Conservation (phyloP, 2,329 filamentous ascomycete species). For the Arachnopeziza araneosa region DNA sequence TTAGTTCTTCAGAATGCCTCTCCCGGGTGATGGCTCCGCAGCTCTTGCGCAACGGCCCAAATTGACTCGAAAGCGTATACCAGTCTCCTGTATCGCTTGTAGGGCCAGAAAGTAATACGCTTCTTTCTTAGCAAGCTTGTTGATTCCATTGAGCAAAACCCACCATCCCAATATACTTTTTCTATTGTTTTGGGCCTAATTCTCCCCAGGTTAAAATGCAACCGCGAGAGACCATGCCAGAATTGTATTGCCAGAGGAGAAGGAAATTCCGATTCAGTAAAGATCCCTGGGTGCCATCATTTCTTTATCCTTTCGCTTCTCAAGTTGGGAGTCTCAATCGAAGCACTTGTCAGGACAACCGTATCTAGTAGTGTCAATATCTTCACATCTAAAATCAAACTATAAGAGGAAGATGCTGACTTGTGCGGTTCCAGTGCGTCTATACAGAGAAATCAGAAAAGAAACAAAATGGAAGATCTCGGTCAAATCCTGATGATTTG, state of each 20-base stretch:
- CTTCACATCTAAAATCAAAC: no score
- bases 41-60: slow-evolving; percentile 7
- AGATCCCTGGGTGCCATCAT: no score
- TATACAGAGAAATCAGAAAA: slow-evolving; percentile 46
- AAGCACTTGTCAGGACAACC: no score
- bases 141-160: background rate
- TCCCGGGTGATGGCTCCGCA: background rate
- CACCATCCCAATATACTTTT: background rate
- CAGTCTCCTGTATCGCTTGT: slow-evolving; percentile 18
- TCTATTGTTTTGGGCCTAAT: slow-evolving; percentile 1
- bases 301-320: no score
- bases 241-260: slow-evolving; percentile 48
- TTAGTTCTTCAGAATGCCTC: background rate
- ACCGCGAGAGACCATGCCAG: slow-evolving; percentile 45
- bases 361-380: no score
- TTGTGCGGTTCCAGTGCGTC: no score
- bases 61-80: slow-evolving; percentile 15
- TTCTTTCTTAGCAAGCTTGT: background rate
- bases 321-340: no score
- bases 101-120: slow-evolving; percentile 16
- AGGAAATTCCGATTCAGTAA: slow-evolving; percentile 22
- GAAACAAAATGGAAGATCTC: slow-evolving; percentile 23
- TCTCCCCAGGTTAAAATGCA: slow-evolving; percentile 40
- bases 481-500: slow-evolving; percentile 39
- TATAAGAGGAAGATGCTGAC: no score